Evolutionary conservation across 805 yeast species (phyloP), one percentile per base, ranked within the genome.

Genomic region (Dipodascus geniculatus): DNA sequence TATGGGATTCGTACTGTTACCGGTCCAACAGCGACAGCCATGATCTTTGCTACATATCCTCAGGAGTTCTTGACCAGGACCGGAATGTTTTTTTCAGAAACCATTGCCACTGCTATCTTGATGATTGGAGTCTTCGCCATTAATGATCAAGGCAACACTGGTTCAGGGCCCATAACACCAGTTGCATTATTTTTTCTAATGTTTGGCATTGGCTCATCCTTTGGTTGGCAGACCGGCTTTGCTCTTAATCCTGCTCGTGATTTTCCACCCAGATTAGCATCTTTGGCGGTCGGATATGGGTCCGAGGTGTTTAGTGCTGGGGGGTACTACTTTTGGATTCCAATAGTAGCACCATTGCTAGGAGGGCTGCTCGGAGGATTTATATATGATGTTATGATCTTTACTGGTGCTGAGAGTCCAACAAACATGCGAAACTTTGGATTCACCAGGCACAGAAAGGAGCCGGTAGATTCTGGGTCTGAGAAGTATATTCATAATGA

Each of bases 181-280:
- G 59, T 77, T 53, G 72, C 75, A 60, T 62, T 78, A 35, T 74
- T 74, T 55, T 58, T 78, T 49, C 63, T 75, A 56, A 71, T 78
- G 49, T 71, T 64, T 54, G 71, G 71, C 50, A 61, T 77, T 49
- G 80, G 79, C 60, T 68, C 76, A 16, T 64, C 77, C 9, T 68
- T 73, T 57, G 78, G 80, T 50, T 74, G 68, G 63, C 74, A 74
- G 61, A 77, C 82, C 17, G 80, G 80, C 17, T 75, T 74, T 58
- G 81, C 81, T 42, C 64, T 78, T 60, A 78, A 78, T 65, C 65
- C 73, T 54, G 81, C 81, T 31, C 74, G 82, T 66, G 82, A 78
- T 64, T 68, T 77, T 50, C 79, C 76, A 20, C 82, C 82, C 54
- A 67, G 82, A 59, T 60, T 78, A 47, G 79, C 78, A 33, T 64